These are phyloP conservation scores for Lactarius tabidus DNA, from an alignment of 768 basidiomycete species.

Conservation along the genomic window DNA sequence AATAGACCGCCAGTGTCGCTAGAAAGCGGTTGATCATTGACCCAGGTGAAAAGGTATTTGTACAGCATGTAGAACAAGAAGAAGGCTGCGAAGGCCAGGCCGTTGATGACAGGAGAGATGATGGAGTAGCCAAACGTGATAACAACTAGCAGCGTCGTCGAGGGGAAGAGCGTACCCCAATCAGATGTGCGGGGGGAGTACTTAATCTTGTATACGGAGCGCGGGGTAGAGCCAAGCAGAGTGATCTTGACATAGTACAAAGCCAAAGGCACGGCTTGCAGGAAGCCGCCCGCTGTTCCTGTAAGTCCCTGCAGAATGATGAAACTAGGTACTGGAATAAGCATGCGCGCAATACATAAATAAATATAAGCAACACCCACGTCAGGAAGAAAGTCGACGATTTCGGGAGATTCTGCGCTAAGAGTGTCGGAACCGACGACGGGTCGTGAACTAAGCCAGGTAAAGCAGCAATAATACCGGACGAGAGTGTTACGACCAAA, in stretches of 20 bases:
- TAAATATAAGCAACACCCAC: slow-evolving; percentile 36
- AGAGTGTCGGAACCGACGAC: slow-evolving; percentile 56
- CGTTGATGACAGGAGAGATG: slow-evolving; percentile 92
- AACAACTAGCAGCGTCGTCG: slow-evolving; percentile 72
- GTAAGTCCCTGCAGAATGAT: slow-evolving; percentile 78
- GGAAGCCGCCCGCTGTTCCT: slow-evolving; percentile 73
- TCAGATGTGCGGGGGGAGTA: slow-evolving; percentile 60
- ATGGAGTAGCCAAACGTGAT: slow-evolving; percentile 82
- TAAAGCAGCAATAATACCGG: slow-evolving; percentile 77
- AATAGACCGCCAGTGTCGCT: slow-evolving; percentile 89
- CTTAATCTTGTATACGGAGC: slow-evolving; percentile 80
- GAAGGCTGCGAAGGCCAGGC: slow-evolving; percentile 79
- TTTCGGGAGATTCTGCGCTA: slow-evolving; percentile 76
- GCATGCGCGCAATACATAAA: neutral
- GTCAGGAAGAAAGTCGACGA: slow-evolving; percentile 92
- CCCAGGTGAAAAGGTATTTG: slow-evolving; percentile 49
- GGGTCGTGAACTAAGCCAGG: slow-evolving; percentile 63
- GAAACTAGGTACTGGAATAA: slow-evolving; percentile 44
- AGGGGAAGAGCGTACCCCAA: slow-evolving; percentile 77
- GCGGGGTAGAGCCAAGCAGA: slow-evolving; percentile 84
- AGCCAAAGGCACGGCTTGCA: slow-evolving; percentile 68
- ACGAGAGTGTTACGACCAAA: slow-evolving; percentile 80
- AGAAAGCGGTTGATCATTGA: slow-evolving; percentile 61
- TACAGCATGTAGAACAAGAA: slow-evolving; percentile 78
- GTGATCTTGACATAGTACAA: slow-evolving; percentile 90